Evolutionary conservation across 2,329 filamentous ascomycete genomes (phyloP).

Genomic region (Colletotrichum sp.): DNA sequence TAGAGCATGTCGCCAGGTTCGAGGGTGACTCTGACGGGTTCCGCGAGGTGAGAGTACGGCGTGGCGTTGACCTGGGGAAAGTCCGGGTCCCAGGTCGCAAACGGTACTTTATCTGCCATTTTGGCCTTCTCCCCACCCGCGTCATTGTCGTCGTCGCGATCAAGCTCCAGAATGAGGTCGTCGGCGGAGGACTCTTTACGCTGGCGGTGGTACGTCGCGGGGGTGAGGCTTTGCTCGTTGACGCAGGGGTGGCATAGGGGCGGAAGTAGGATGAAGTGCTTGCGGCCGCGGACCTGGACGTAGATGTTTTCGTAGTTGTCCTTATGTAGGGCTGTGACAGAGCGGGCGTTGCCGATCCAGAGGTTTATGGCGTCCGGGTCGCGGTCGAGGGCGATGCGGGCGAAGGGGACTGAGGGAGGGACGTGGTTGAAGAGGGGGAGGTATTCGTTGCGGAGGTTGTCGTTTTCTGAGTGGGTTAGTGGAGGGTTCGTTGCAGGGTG

Average conservation of each 20-base stretch:
- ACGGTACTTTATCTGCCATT: conserved; percentile 54
- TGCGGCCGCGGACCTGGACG: conserved; percentile 74
- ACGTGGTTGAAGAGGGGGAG: conserved; percentile 65
- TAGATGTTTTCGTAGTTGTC: conserved; percentile 90
- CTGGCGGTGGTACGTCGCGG: conserved; percentile 63
- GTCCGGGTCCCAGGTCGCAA: conserved; percentile 80
- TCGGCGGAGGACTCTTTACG: conserved; percentile 18
- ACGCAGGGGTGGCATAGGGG: conserved; percentile 73
- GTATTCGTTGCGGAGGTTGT: conserved; percentile 81
- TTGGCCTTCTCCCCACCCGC: conserved; percentile 22
- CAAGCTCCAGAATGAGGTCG: conserved; percentile 27
- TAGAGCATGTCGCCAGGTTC: conserved; percentile 82
- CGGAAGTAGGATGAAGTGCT: conserved; percentile 79
- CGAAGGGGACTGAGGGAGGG: conserved; percentile 71
- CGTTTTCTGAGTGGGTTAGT: conserved; percentile 64
- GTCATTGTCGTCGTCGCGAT: conserved; percentile 38
- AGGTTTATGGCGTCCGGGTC: conserved; percentile 79
- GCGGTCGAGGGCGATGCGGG: conserved; percentile 69
- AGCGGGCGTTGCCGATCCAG: conserved; percentile 79
- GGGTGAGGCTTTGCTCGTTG: conserved; percentile 62
- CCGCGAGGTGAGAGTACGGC: conserved; percentile 62
- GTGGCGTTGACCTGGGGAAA: conserved; percentile 53
- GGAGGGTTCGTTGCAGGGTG: background rate
- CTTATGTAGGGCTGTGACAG: conserved; percentile 76
- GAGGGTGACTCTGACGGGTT: conserved; percentile 71